These are phyloP conservation scores for Rhododendron griersonianum DNA, from an alignment of 148 eudicot species.

Conservation along the genomic window DNA sequence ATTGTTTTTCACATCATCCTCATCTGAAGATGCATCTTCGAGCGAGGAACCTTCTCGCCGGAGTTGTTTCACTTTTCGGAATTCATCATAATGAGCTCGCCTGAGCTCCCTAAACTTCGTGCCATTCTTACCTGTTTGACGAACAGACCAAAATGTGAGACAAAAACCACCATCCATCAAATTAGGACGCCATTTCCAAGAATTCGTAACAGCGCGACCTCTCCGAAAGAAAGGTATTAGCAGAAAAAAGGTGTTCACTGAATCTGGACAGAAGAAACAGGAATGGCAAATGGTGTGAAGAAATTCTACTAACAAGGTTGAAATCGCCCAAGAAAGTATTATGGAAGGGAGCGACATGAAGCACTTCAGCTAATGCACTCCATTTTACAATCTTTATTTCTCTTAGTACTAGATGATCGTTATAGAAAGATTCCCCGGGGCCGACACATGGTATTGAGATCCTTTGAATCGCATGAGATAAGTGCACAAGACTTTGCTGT, in stretches of 20 bases:
- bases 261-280: background rate
- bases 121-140: background rate
- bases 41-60: slow-evolving; percentile 50
- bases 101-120: slow-evolving; percentile 60
- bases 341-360: background rate
- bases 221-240: background rate
- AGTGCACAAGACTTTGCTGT: background rate
- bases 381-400: background rate
- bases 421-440: background rate
- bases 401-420: background rate
- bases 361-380: background rate
- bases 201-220: background rate
- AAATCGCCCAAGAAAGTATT: background rate
- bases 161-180: background rate
- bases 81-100: slow-evolving; percentile 85
- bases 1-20: slow-evolving; percentile 14
- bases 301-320: background rate
- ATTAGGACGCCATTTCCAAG: background rate
- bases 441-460: background rate
- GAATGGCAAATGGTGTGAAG: background rate
- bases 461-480: background rate
- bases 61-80: slow-evolving; percentile 73
- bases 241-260: background rate
- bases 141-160: background rate
- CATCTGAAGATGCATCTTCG: slow-evolving; percentile 60